Conservation (phyloP, 495 filamentous ascomycete species). For the Cenococcum geophilum region DNA sequence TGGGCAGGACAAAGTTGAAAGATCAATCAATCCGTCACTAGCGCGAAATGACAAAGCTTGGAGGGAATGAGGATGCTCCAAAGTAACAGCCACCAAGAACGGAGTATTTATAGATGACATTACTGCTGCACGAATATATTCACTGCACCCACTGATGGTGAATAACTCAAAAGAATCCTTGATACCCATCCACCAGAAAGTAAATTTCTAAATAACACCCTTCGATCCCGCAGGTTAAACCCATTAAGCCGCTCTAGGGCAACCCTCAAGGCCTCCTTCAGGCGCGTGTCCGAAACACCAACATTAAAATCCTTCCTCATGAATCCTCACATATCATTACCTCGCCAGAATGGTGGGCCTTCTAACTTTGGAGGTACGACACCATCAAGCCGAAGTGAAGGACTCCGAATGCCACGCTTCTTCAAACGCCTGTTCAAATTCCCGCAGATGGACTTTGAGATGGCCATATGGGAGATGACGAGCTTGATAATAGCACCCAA, state of each 20-base stretch:
- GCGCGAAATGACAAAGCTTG: slow-evolving; percentile 4
- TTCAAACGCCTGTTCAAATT: slow-evolving; percentile 46
- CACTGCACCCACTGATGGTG: background rate
- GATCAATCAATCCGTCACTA: background rate
- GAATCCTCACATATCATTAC: slow-evolving; percentile 60
- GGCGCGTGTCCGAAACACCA: background rate
- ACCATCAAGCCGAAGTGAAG: slow-evolving; percentile 46
- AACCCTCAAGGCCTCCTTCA: background rate
- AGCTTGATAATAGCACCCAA: slow-evolving; percentile 66
- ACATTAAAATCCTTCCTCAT: slow-evolving; percentile 31
- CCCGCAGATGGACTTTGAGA: slow-evolving; percentile 47
- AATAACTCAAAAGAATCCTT: no score
- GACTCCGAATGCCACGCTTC: slow-evolving; percentile 47
- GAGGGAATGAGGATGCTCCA: background rate
- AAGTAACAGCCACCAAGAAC: background rate
- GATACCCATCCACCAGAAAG: no score
- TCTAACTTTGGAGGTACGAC: slow-evolving; percentile 50
- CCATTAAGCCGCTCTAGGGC: background rate
- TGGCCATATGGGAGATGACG: slow-evolving; percentile 78
- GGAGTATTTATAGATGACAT: background rate
- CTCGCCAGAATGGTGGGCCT: slow-evolving; percentile 52
- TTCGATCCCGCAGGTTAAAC: background rate
- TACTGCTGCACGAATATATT: background rate
- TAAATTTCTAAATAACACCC: no score
- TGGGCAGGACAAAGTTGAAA: background rate